phyloP scores from a whole-genome alignment of 495 filamentous ascomycete genomes.

The Parathielavia hyrcaniae region DNA sequence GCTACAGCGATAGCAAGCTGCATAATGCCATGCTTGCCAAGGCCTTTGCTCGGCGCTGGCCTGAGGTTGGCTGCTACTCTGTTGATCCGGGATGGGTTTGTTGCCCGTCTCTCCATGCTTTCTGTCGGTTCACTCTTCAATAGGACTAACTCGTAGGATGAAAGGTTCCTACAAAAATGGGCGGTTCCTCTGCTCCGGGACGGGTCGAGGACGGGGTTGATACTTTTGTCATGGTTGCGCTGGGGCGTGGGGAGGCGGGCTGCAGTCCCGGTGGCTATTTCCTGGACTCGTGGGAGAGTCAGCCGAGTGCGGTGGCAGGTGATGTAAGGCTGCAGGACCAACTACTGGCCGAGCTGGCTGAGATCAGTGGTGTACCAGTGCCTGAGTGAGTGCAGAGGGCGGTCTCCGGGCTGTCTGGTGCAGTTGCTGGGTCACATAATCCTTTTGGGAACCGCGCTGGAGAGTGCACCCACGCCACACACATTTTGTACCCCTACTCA shows the following conservation, averaged over 20 bases:
- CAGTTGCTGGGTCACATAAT: too few species aligned
- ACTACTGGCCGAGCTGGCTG: conserved; percentile 23
- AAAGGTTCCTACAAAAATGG: conserved; percentile 51
- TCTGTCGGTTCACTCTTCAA: too few species aligned
- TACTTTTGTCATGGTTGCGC: conserved; percentile 43
- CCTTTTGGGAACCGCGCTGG: too few species aligned
- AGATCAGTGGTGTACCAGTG: conserved; percentile 19
- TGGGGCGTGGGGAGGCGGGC: conserved; percentile 31
- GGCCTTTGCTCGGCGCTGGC: conserved; percentile 47
- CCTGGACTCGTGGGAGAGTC: conserved; percentile 12
- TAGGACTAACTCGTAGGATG: too few species aligned
- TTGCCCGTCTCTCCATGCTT: too few species aligned
- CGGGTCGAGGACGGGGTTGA: conserved; percentile 39
- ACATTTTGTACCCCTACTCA: too few species aligned
- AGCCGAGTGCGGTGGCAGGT: conserved; percentile 13
- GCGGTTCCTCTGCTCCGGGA: conserved; percentile 44
- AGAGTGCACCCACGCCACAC: not conserved
- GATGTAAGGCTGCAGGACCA: conserved; percentile 25
- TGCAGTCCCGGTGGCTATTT: conserved; percentile 28
- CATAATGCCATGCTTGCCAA: conserved; percentile 51
- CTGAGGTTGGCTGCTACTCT: conserved; percentile 41
- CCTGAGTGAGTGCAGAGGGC: conserved; percentile 8
- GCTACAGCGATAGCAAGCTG: conserved; percentile 50
- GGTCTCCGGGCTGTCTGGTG: not conserved
- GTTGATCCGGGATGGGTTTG: conserved; percentile 52